Conservation (phyloP, 352 stramenopile species). For the Globisporangium radiosum region DNA sequence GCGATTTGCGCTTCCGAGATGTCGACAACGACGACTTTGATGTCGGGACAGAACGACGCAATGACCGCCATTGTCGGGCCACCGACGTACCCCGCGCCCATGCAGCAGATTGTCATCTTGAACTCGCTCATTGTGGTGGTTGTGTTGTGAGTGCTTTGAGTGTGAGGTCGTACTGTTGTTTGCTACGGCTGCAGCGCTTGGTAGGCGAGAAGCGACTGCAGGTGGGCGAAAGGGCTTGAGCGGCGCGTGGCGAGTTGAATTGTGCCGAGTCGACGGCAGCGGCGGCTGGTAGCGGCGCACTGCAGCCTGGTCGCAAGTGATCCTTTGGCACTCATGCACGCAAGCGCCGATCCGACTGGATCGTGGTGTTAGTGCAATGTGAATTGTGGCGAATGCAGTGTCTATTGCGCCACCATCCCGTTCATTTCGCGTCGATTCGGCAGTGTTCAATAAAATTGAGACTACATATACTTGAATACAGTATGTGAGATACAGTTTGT, state of each 20-base stretch:
- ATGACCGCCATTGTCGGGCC: constrained; percentile 99
- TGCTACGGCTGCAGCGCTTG: background rate
- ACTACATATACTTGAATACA: too few species aligned
- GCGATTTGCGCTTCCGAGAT: constrained; percentile 94
- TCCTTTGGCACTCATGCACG: too few species aligned
- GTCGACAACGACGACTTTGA: constrained; percentile 98
- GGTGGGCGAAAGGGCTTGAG: constrained; percentile 1
- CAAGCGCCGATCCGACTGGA: too few species aligned
- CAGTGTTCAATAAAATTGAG: too few species aligned
- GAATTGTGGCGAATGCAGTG: too few species aligned
- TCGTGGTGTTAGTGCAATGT: too few species aligned
- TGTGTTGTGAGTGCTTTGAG: background rate
- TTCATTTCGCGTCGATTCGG: too few species aligned
- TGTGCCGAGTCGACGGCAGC: background rate
- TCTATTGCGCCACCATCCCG: too few species aligned
- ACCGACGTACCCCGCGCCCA: constrained; percentile 98
- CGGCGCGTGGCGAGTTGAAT: constrained; percentile 1
- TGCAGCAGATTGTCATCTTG: constrained; percentile 92
- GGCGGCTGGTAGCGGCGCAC: too few species aligned
- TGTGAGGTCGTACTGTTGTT: background rate
- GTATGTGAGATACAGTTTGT: too few species aligned
- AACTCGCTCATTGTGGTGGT: constrained; percentile 29
- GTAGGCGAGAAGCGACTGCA: background rate
- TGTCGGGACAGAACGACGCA: constrained; percentile 93
- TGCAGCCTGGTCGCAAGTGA: too few species aligned